Conservation (phyloP, 1,139 yeast genomes). For the Blastobotrys persicus region DNA sequence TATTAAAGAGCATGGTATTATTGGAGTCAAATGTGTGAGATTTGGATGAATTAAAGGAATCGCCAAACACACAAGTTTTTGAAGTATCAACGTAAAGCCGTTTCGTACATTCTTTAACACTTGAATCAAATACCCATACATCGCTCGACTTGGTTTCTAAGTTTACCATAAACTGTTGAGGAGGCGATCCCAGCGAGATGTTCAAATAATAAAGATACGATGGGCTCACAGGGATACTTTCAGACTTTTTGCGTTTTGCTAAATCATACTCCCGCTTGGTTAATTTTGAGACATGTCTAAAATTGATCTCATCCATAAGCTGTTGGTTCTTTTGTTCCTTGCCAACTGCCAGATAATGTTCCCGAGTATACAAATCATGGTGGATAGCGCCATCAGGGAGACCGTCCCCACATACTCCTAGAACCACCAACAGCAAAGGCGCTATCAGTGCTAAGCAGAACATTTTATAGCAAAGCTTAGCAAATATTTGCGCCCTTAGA, state of each 20-base stretch:
- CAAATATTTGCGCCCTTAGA: too few relatives aligned
- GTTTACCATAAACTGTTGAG: constrained; percentile 20
- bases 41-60: constrained; percentile 16
- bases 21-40: constrained; percentile 19
- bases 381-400: background rate
- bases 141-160: constrained; percentile 24
- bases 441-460: background rate
- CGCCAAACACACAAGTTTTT: constrained; percentile 16
- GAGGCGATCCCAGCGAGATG: constrained; percentile 19
- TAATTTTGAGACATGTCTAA: background rate
- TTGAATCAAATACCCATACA: constrained; percentile 20
- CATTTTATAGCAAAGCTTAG: background rate
- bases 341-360: background rate
- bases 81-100: constrained; percentile 1
- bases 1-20: constrained; percentile 13
- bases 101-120: constrained; percentile 16
- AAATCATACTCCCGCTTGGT: background rate
- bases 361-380: background rate
- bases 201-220: constrained; percentile 13
- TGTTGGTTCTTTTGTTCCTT: background rate
- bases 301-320: background rate
- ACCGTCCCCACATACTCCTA: background rate
- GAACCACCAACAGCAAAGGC: background rate
- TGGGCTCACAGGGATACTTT: background rate
- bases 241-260: background rate